phyloP scores from a whole-genome alignment of 2,329 filamentous ascomycete genomes.

The Stromatinia cepivora region DNA sequence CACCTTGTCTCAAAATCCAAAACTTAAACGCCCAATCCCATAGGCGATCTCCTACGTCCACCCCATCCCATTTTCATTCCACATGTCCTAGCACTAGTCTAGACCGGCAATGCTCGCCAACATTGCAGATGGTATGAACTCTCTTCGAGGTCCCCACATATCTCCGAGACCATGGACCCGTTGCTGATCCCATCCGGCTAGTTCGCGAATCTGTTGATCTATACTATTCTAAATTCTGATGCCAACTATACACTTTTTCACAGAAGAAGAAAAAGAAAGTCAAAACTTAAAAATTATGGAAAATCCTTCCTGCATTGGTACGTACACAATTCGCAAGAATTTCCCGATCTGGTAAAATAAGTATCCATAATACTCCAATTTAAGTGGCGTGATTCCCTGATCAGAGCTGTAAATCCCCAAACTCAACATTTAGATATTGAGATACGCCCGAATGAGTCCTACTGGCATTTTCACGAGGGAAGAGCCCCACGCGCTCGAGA shows the following conservation, averaged over 20 bases:
- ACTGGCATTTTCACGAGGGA: not conserved
- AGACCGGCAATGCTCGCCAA: not conserved
- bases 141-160: not conserved
- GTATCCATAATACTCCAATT: not conserved
- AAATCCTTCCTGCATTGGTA: not conserved
- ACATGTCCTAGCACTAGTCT: not conserved
- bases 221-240: not conserved
- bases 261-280: not conserved
- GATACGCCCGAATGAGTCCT: not conserved
- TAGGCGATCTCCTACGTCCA: conserved; percentile 11
- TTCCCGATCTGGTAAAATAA: not conserved
- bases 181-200: not conserved
- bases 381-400: not conserved
- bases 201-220: not conserved
- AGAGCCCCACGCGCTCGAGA: too few species aligned
- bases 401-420: not conserved
- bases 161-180: not conserved
- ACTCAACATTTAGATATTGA: not conserved
- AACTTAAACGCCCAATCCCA: not conserved
- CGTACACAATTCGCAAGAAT: not conserved
- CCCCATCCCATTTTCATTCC: not conserved
- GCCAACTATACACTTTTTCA: too few species aligned
- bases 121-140: not conserved
- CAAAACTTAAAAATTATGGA: not conserved
- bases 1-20: not conserved